Percentiles rank a stretch among this genome's conserved stretches.
These are phyloP conservation scores for Pyropia haitanensis DNA, from an alignment of 23 red algal species.

Conservation along the genomic window DNA sequence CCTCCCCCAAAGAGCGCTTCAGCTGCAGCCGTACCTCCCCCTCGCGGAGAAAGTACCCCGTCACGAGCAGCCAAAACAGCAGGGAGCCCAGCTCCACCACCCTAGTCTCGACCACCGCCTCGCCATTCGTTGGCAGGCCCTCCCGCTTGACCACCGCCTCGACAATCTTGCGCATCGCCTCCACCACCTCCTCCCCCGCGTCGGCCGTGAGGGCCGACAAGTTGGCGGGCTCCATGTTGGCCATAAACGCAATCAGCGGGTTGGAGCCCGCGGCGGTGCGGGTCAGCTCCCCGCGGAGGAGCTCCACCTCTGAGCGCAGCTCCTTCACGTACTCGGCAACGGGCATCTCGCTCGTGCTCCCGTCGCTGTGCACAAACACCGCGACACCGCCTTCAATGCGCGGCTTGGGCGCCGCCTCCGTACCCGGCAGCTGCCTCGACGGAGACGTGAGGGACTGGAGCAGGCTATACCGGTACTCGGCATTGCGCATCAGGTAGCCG, in stretches of 20 bases:
- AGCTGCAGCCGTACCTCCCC: constrained; percentile 84
- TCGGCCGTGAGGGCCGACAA: constrained; percentile 65
- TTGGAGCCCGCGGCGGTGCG: constrained; percentile 61
- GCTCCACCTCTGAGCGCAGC: constrained; percentile 51
- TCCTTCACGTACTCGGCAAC: constrained; percentile 67
- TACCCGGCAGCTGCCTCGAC: constrained; percentile 18
- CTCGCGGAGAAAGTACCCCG: constrained; percentile 78
- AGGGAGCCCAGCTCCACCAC: constrained; percentile 68
- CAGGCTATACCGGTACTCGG: constrained; percentile 66
- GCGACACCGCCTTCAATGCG: constrained; percentile 44
- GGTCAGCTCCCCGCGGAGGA: constrained; percentile 47
- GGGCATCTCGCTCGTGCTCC: constrained; percentile 54
- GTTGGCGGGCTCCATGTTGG: constrained; percentile 75
- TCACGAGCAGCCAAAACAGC: constrained; percentile 85
- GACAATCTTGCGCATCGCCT: constrained; percentile 89
- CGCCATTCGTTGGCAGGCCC: constrained; percentile 34
- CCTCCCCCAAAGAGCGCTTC: constrained; percentile 28
- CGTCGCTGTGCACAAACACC: constrained; percentile 59
- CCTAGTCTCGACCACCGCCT: constrained; percentile 41
- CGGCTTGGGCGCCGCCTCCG: constrained; percentile 21
- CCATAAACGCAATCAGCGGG: constrained; percentile 72
- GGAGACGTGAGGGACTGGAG: constrained; percentile 16
- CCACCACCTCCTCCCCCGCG: constrained; percentile 84
- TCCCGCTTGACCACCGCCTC: constrained; percentile 49
- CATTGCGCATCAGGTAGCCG: constrained; percentile 94